These are phyloP conservation scores for Colletotrichum eremochloae DNA, from an alignment of 2,329 filamentous ascomycete species.

Conservation along the genomic window DNA sequence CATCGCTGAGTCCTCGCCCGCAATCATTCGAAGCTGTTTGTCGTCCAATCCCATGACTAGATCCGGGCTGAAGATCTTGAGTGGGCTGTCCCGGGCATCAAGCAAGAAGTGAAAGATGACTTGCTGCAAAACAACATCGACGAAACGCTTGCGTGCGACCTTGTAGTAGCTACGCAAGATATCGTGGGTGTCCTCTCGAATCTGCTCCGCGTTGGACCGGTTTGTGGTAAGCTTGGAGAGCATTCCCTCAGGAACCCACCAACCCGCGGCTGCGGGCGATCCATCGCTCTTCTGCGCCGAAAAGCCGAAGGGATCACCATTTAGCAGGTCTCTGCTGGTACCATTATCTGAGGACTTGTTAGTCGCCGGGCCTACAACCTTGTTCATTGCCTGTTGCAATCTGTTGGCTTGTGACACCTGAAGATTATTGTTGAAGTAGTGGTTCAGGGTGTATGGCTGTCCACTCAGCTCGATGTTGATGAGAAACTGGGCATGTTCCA, in stretches of 20 bases:
- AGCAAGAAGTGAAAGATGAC: conserved; percentile 68
- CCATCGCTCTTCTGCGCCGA: background rate
- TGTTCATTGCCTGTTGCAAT: conserved; percentile 2
- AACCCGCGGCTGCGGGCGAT: background rate
- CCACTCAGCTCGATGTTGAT: conserved; percentile 63
- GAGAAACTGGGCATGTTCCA: conserved; percentile 64
- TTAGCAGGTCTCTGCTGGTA: background rate
- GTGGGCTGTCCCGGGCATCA: conserved; percentile 61
- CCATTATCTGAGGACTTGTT: background rate
- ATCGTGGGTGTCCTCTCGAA: conserved; percentile 69
- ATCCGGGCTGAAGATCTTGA: conserved; percentile 64
- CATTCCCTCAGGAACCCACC: conserved; percentile 27
- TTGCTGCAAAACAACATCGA: conserved; percentile 73
- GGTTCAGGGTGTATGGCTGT: conserved; percentile 64
- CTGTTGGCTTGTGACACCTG: conserved; percentile 46
- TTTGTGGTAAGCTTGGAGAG: conserved; percentile 42
- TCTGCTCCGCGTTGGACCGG: conserved; percentile 43
- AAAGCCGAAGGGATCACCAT: background rate
- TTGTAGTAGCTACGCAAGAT: conserved; percentile 73
- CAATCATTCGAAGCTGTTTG: conserved; percentile 66
- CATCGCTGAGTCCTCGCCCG: conserved; percentile 65
- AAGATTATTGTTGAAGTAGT: conserved; percentile 62
- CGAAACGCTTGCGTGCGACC: conserved; percentile 70
- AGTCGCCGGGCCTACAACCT: background rate
- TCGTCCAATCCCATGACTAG: conserved; percentile 63